A percentile compares a stretch with the other conserved stretches of the same genome.
phyloP scores from a whole-genome alignment of 2,329 filamentous ascomycete species.

The Diplodia sapinea region DNA sequence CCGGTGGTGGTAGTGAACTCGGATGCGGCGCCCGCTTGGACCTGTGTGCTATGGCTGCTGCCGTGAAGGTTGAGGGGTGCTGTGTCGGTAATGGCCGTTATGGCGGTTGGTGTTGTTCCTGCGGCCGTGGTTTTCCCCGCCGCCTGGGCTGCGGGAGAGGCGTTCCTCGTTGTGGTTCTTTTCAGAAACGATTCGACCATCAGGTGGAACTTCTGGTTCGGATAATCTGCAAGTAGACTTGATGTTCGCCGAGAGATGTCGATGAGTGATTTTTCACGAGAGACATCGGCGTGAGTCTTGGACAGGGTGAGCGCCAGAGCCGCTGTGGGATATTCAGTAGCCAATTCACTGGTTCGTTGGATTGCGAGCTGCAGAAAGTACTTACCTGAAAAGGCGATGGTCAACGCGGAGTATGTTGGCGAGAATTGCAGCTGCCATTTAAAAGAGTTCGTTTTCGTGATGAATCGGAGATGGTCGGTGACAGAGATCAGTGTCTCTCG shows the following conservation, averaged over 20 bases:
- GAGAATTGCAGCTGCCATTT: slow-evolving; percentile 11
- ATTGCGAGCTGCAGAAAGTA: neutral
- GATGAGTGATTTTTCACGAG: neutral
- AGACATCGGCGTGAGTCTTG: neutral
- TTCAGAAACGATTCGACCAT: slow-evolving; percentile 2
- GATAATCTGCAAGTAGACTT: neutral
- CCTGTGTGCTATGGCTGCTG: too few species aligned
- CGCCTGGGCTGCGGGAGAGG: neutral
- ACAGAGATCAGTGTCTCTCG: neutral
- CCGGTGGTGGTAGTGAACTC: neutral
- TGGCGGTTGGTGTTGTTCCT: too few species aligned
- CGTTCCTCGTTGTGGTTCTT: neutral
- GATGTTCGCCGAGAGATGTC: neutral
- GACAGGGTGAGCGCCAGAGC: slow-evolving; percentile 7
- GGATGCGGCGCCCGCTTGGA: too few species aligned
- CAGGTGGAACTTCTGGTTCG: slow-evolving; percentile 8
- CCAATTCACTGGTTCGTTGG: neutral
- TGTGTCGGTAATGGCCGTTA: neutral
- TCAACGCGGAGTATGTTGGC: slow-evolving; percentile 5
- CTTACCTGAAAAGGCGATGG: slow-evolving; percentile 14
- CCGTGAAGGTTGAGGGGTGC: neutral
- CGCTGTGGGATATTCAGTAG: neutral
- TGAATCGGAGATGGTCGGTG: neutral
- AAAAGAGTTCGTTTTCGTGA: neutral
- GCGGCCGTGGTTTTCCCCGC: neutral